These are phyloP conservation scores for Salisapilia sapeloensis DNA, from an alignment of 352 stramenopile genomes.

Conservation along the genomic window DNA sequence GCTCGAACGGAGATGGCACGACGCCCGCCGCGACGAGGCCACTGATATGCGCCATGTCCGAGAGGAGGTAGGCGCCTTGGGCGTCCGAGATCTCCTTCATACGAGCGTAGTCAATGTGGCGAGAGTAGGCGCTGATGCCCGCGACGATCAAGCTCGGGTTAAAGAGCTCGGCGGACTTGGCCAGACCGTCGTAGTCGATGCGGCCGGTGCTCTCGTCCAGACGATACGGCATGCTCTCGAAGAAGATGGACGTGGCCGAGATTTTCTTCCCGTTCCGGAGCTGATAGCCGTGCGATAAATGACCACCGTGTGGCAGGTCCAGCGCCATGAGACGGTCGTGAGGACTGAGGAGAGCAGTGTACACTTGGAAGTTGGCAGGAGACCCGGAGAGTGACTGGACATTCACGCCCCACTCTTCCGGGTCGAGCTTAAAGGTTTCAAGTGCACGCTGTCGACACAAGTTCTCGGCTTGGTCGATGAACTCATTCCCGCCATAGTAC, in stretches of 20 bases:
- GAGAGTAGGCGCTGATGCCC: slow-evolving; percentile 96
- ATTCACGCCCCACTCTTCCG: slow-evolving; percentile 92
- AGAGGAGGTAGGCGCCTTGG: slow-evolving; percentile 92
- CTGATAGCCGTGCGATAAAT: slow-evolving; percentile 98
- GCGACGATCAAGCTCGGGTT: slow-evolving; percentile 97
- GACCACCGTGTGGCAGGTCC: slow-evolving; percentile 95
- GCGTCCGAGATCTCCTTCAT: slow-evolving; percentile 92
- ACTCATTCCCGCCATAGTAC: slow-evolving; percentile 99
- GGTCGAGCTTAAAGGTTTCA: slow-evolving; percentile 93
- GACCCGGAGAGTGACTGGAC: slow-evolving; percentile 96
- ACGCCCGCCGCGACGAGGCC: slow-evolving; percentile 93
- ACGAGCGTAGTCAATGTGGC: slow-evolving; percentile 97
- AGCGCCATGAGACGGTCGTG: slow-evolving; percentile 98
- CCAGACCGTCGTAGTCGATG: slow-evolving; percentile 99
- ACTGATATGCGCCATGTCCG: slow-evolving; percentile 99
- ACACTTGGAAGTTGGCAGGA: slow-evolving; percentile 99
- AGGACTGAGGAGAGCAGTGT: slow-evolving; percentile 95
- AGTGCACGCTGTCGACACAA: slow-evolving; percentile 96
- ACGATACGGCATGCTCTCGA: slow-evolving; percentile 98
- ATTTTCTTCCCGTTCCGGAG: slow-evolving; percentile 99
- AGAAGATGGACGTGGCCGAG: slow-evolving; percentile 96
- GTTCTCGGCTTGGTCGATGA: slow-evolving; percentile 97
- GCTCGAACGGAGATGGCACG: slow-evolving; percentile 95
- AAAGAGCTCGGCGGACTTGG: slow-evolving; percentile 87
- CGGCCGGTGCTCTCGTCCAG: slow-evolving; percentile 91